Conservation (phyloP, 78 protist species). For the Dictyostelium brefeldianum region DNA sequence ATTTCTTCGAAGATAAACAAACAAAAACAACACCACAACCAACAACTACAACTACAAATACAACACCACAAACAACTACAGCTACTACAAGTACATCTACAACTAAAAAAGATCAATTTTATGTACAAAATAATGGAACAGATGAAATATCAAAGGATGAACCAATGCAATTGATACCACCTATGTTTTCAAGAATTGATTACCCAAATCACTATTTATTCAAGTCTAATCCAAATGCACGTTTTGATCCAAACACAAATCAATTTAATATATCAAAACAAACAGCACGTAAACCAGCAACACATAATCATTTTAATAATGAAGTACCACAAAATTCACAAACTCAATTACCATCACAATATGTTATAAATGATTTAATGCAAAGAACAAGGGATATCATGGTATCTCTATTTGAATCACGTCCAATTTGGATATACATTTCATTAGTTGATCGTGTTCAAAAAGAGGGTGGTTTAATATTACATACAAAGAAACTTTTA, state of each 20-base stretch:
- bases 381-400: slow-evolving; percentile 1
- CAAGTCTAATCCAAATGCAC: slow-evolving; percentile 40
- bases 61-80: neutral
- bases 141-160: slow-evolving; percentile 6
- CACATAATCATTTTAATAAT: neutral
- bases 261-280: neutral
- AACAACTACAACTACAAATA: too few relatives aligned
- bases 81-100: neutral
- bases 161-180: slow-evolving; percentile 38
- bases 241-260: neutral
- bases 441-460: slow-evolving; percentile 2
- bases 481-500: neutral
- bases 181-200: slow-evolving; percentile 48
- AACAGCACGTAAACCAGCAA: neutral
- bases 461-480: slow-evolving; percentile 31
- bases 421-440: slow-evolving; percentile 28
- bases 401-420: slow-evolving; percentile 8
- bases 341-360: neutral
- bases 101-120: neutral
- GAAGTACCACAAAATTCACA: neutral
- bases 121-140: neutral
- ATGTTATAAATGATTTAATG: neutral
- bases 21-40: neutral
- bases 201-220: slow-evolving; percentile 39
- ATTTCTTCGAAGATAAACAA: neutral